Base-by-base conservation (phyloP, 768 basidiomycete genomes). In the Trametes maxima region DNA sequence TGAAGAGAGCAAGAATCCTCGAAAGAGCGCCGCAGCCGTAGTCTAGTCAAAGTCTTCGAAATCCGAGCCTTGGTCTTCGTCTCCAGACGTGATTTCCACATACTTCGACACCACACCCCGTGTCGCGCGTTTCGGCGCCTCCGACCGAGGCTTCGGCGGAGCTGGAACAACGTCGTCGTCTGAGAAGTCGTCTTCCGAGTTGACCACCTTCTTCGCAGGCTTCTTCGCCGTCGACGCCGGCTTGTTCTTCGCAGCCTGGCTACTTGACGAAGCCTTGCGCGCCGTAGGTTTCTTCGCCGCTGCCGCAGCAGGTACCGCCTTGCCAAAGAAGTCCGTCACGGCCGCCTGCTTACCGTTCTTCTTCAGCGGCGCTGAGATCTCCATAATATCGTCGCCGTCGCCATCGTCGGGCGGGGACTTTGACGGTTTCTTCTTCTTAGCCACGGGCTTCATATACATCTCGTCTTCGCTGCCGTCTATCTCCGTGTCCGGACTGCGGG, bases 241-340 rank as follows among this genome's bases (percentile, higher is more conserved):
- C 37, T 40, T 52, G 28, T 54, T 49, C 21, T 60, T 64, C 12
- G 64, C 48, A 8, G 67, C 43, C 25, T 66, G 59, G 36, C 36
- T 59, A 21, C 53, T 57, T 35, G 62, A 57, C 43, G 63, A 65
- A 5, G 48, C 57, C 44, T 67, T 70, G 49, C 65, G 65, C 10
- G 54, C 52, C 5, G 74, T 70, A 35, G 78, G 65, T 59, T 73
- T 79, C 73, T 82, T 81, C 16, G 76, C 78, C 1, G 74, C 22
- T 0, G 56, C 53, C 8, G 46, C 57, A 5, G 46, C 57, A 5
- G 63, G 56, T 12, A 70, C 67, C n/a, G 62, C 58, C 69, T 87
- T 86, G 39, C 72, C 73, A 65, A 88, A 86, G 78, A 87, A 89
- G 67, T 88, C 86, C 5, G 82, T 82, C 57, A 88, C 73, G 5